Evolutionary conservation across 192 early-diverging fungal species (phyloP), one percentile per base, ranked within the genome.

Genomic region (Gaertneriomyces semiglobifer): DNA sequence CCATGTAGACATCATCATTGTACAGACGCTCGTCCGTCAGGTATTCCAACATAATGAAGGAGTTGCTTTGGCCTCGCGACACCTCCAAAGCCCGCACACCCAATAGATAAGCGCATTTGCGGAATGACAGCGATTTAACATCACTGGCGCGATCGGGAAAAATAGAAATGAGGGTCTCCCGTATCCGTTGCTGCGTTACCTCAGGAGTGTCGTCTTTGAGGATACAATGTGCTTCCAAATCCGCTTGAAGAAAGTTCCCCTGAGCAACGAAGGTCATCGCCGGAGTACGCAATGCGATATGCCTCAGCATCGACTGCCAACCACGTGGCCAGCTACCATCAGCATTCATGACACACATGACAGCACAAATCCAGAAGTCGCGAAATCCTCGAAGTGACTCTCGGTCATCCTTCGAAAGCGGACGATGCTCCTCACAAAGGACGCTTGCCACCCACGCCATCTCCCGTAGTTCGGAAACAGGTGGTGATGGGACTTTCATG

Each of bases 311-410:
- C 4, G 74, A 72, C 63, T 84, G 74, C 88, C 92, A 96, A 19
- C 90, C 89, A 14, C 79, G 69, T 25, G 88, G 82, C 84, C 93
- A 94, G 10, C 81, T 73, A 1, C 87, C 82, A 41, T 91, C 85
- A 8, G 86, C 81, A 41, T 88, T 78, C 57, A 92, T 88, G 1
- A 94, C 88, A 70, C 84, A 88, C 10, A 90, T 71, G 4, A 93
- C 88, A 58, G 89, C 81, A 57, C 92, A 88, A 65, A 98, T 87
- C 96, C 96, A 99, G 44, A 92, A 83, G 72, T 93, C 92, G 52
- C 95, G 84, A 78, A 94, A 94, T 33, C 90, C 25, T 33, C 25
- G 25, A 0, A 33, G 25, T 33, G 25, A 33, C 25, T 33, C 25
- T 33, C 25, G 0, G 25, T 33, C 25, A 33, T 33, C 25, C 25